Evolutionary conservation across 371 early-diverging fungal species (phyloP), one percentile per base, ranked within the genome.

Genomic region (Rhizopus stolonifer): DNA sequence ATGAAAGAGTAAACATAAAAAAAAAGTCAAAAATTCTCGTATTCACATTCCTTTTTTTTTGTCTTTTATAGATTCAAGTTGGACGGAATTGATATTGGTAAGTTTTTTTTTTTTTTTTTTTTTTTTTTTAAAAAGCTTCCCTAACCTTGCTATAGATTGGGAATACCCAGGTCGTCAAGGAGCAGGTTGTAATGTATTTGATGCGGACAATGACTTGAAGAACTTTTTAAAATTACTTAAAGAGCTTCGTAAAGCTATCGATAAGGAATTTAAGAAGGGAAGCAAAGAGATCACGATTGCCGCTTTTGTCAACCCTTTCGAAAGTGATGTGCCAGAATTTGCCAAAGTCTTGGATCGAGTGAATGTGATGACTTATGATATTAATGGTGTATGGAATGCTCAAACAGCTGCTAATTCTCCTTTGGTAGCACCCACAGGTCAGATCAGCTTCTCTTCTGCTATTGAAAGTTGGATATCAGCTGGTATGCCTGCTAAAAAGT

Each of bases 101-200:
- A 46, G 33, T 4, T 11, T 9, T 11, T 1, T 11, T 29, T 29
- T 29, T 29, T 29, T 0, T 11, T 29, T 29, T 29, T 11, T 29
- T 29, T 6, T 11, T 29, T 11, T 10, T 11, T 29, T 9, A 8
- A 1, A 1, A 36, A 8, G 14, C n/a, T 2, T 15, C 2, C n/a
- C n/a, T n/a, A 11, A 11, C 7, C n/a, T 14, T 51, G 46, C 8
- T 40, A 15, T 57, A 48, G 83, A 82, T 47, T 88, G 81, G 85
- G 86, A 85, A 52, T 87, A 82, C 36, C 85, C 87, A 1, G 84
- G 76, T 3, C 58, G 72, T 0, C 65, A 72, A 60, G 87, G 80
- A 0, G 71, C 73, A 5, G 76, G 74, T 7, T 81, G 83, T 56
- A 87, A 85, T 53, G 29, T 17, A 2, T 54, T 74, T 8, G 60